Evolutionary conservation across 345 rosid species (phyloP).

Genomic region (Isatis tinctoria): DNA sequence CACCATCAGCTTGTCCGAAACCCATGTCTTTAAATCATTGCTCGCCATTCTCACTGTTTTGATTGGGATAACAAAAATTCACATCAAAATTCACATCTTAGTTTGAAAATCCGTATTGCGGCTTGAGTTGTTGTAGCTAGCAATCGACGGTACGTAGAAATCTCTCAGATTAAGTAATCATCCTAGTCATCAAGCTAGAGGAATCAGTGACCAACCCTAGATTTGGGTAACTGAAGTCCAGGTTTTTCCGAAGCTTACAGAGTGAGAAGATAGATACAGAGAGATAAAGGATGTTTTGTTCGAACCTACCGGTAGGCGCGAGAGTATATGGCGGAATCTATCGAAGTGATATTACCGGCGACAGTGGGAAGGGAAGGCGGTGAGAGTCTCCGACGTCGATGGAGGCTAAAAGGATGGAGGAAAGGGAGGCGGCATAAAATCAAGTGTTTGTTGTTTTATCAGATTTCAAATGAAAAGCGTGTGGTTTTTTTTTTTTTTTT

Average conservation of each 20-base stretch:
- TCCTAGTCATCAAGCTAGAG: background rate
- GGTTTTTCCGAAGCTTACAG: conserved; percentile 17
- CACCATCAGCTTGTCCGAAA: conserved; percentile 74
- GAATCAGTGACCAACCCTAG: conserved; percentile 26
- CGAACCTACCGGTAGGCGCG: background rate
- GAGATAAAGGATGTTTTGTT: background rate
- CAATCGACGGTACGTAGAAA: background rate
- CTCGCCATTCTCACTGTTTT: conserved; percentile 51
- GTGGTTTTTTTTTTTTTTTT: conserved; percentile 15
- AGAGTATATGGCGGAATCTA: background rate
- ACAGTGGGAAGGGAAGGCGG: background rate
- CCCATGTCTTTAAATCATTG: conserved; percentile 63
- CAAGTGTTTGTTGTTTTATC: conserved; percentile 2
- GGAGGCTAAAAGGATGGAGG: background rate
- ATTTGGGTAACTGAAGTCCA: conserved; percentile 4
- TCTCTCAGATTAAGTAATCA: too few relatives aligned
- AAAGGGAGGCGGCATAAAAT: background rate
- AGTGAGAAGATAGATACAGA: conserved; percentile 5
- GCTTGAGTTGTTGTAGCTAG: background rate
- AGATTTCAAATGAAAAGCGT: conserved; percentile 13
- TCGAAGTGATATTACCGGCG: background rate
- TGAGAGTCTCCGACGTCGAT: conserved; percentile 26
- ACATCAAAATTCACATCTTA: background rate
- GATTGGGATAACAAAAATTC: background rate
- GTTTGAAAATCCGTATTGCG: background rate